A percentile compares a stretch with the other conserved stretches of the same genome.
Conservation (phyloP, 2,329 filamentous ascomycete species). For the Hypoxylon sp. region DNA sequence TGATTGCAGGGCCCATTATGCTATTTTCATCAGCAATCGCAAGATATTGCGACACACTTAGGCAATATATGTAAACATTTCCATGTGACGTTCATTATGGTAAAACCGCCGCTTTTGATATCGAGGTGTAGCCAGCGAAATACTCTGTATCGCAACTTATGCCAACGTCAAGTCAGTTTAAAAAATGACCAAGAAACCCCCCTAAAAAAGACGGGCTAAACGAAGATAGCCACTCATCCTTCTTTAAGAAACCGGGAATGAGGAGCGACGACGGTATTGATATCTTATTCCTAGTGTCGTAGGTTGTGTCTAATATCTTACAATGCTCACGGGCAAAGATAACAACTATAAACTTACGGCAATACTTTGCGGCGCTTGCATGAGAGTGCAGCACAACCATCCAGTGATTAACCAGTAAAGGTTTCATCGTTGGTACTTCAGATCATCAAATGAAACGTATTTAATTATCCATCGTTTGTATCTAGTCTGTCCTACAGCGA, state of each 20-base stretch:
- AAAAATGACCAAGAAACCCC: too few relatives aligned
- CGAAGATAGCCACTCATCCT: background rate
- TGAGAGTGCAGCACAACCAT: constrained; percentile 9
- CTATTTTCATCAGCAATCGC: background rate
- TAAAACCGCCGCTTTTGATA: background rate
- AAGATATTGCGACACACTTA: background rate
- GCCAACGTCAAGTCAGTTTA: background rate
- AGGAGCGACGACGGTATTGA: constrained; percentile 1
- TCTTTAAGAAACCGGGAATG: constrained; percentile 3
- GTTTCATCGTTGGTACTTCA: background rate
- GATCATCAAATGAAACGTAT: constrained; percentile 36
- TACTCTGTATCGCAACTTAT: background rate
- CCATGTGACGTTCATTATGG: background rate
- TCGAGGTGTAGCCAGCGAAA: background rate
- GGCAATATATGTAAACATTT: background rate
- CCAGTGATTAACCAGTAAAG: background rate
- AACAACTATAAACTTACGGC: constrained; percentile 10
- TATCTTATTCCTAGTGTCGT: constrained; percentile 8
- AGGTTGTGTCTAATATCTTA: constrained; percentile 22
- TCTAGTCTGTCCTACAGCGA: constrained; percentile 36
- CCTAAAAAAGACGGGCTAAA: too few relatives aligned
- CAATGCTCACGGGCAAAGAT: constrained; percentile 21
- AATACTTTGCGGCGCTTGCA: constrained; percentile 25
- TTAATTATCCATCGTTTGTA: constrained; percentile 34
- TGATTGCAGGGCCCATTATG: background rate